Evolutionary conservation across 2,329 filamentous ascomycete species (phyloP).

Genomic region (Paecilomyces fulvus): DNA sequence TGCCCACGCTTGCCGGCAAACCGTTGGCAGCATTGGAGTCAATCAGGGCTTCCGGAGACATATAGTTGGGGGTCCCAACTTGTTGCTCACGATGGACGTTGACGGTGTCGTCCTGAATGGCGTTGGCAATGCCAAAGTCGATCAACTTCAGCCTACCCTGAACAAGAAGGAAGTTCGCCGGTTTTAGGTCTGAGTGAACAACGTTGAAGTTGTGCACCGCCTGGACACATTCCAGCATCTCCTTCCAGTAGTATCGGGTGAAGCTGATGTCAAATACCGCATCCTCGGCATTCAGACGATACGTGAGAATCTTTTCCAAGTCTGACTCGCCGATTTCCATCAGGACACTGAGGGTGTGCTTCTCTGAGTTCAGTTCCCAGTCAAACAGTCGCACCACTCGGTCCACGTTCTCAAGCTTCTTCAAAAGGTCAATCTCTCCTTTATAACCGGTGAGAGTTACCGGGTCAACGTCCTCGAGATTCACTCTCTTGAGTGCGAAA

Average conservation of each 20-base stretch:
- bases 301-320: conserved; percentile 73
- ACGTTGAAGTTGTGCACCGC: conserved; percentile 85
- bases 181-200: conserved; percentile 94
- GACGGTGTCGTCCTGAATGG: conserved; percentile 93
- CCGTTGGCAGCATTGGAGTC: conserved; percentile 65
- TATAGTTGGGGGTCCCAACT: conserved; percentile 95
- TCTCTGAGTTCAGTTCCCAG: conserved; percentile 88
- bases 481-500: conserved; percentile 87
- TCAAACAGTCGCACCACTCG: conserved; percentile 86
- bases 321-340: conserved; percentile 98
- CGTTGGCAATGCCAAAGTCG: conserved; percentile 96
- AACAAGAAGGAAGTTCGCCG: conserved; percentile 91
- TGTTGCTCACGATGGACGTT: conserved; percentile 96
- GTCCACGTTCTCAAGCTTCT: conserved; percentile 73
- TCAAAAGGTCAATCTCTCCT: conserved; percentile 87
- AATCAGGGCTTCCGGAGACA: conserved; percentile 90
- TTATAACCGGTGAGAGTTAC: conserved; percentile 77
- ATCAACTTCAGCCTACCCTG: conserved; percentile 89
- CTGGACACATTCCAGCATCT: conserved; percentile 94
- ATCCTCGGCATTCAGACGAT: conserved; percentile 62
- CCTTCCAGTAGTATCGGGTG: conserved; percentile 97
- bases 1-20: conserved; percentile 42
- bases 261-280: conserved; percentile 79
- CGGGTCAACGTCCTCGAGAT: conserved; percentile 82
- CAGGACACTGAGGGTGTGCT: conserved; percentile 78